A percentile compares a stretch with the other conserved stretches of the same genome.
Evolutionary conservation across 495 filamentous ascomycete genomes (phyloP).

Genomic region (Aspergillus mulundensis): DNA sequence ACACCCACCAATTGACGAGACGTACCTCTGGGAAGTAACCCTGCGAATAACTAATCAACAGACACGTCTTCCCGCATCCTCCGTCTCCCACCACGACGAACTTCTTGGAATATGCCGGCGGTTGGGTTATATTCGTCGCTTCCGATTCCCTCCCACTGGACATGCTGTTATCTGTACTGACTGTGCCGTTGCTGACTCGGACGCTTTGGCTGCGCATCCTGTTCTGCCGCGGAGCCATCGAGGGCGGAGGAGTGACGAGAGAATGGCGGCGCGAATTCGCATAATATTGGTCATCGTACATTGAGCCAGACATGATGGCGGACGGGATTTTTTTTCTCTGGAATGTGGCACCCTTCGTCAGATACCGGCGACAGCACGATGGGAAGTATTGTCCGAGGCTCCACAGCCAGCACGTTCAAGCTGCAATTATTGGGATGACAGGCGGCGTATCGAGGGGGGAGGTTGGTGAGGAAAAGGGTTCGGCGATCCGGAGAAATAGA

Average conservation of each 20-base stretch:
- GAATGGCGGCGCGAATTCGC: slow-evolving; percentile 48
- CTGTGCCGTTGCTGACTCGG: slow-evolving; percentile 71
- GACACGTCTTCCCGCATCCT: slow-evolving; percentile 96
- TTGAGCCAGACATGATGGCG: slow-evolving; percentile 43
- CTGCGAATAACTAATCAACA: slow-evolving; percentile 96
- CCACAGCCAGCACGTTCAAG: slow-evolving; percentile 17
- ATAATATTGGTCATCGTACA: slow-evolving; percentile 50
- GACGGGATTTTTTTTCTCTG: slow-evolving; percentile 8
- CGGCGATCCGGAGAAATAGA: not conserved
- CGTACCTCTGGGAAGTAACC: slow-evolving; percentile 96
- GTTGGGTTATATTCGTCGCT: slow-evolving; percentile 79
- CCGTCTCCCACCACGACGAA: slow-evolving; percentile 98
- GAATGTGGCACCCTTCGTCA: slow-evolving; percentile 18
- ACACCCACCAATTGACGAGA: not conserved
- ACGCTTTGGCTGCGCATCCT: slow-evolving; percentile 57
- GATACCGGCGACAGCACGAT: slow-evolving; percentile 16
- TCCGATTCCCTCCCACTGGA: slow-evolving; percentile 66
- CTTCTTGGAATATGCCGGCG: slow-evolving; percentile 94
- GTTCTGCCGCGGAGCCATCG: slow-evolving; percentile 44
- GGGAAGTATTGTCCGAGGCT: slow-evolving; percentile 17
- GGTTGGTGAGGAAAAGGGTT: not conserved
- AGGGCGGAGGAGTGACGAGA: slow-evolving; percentile 43
- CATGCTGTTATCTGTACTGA: slow-evolving; percentile 69
- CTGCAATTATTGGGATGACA: slow-evolving; percentile 8
- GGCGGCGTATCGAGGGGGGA: not conserved